Evolutionary conservation across 176 grass and related monocot genomes (phyloP), one percentile per base, ranked within the genome.

Genomic region (Bolboschoenus planiculmis): DNA sequence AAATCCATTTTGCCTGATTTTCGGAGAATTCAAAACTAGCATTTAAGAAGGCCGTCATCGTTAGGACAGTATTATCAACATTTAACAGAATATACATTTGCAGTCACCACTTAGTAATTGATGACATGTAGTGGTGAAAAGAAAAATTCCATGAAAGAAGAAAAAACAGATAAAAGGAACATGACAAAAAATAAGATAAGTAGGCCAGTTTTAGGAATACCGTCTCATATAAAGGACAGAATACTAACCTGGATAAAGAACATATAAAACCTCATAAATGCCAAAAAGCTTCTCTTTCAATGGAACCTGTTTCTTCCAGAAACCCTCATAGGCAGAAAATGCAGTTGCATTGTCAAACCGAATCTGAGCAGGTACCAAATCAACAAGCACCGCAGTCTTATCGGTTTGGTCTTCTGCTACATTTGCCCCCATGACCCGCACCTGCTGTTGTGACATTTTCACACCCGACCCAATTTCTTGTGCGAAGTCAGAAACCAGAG

Each of bases 401-500:
- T 90, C 93, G 78, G 91, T 73, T 78, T 93, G 89, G 54, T 99
- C 91, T 64, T 83, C 62, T 56, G 92, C 97, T 31, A 93, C 93
- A 90, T 95, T 99, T 79, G 97, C 97, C 27, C 97, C 97, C 91
- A 99, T 96, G 67, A 99, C 88, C 57, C 97, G 90, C 51, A 99
- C 93, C 83, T 96, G 97, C 27, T 86, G 86, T 67, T 53, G 79
- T 24, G 85, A 84, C 90, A 99, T 93, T 78, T 90, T 85, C 78
- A 99, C 85, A 43, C 91, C 97, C 84, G 83, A 92, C 44, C 91
- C 85, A 54, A 99, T 78, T 85, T 95, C 97, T 86, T 90, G 75
- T 27, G 91, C 88, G 83, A 93, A 96, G 82, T 93, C 83, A 67
- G 97, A 93, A 85, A 99, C 97, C 64, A 93, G 85, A 0, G 97